phyloP scores from a whole-genome alignment of 2,329 filamentous ascomycete species.

The Sarocladium strictum region DNA sequence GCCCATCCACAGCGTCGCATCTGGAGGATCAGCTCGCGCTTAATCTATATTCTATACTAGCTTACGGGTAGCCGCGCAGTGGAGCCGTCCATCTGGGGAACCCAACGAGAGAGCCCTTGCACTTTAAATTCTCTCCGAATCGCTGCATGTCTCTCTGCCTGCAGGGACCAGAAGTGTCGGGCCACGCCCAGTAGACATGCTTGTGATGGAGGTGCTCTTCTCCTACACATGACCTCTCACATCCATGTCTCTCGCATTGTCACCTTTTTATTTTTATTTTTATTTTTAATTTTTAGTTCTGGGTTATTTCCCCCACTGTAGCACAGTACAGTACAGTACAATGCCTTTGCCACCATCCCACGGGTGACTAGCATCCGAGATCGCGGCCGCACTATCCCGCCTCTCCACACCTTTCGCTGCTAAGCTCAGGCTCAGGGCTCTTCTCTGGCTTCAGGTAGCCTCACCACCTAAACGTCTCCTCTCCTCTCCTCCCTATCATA shows the following conservation, averaged over 20 bases:
- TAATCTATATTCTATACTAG: not conserved
- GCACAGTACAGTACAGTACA: no score
- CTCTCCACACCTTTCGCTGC: not conserved
- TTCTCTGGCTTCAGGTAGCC: not conserved
- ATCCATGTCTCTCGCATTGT: no score
- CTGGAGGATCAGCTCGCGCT: not conserved
- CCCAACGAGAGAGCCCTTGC: not conserved
- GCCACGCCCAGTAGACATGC: no score
- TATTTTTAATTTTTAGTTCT: no score
- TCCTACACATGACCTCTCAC: no score
- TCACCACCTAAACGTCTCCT: not conserved
- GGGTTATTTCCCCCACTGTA: no score
- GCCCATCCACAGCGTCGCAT: not conserved
- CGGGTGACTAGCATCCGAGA: not conserved
- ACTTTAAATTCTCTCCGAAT: not conserved
- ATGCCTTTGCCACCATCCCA: not conserved
- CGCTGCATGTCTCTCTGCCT: no score
- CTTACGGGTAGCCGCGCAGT: constrained; percentile 4
- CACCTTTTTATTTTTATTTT: no score
- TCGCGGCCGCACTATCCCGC: not conserved
- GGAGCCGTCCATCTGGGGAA: constrained; percentile 6
- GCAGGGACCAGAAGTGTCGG: no score
- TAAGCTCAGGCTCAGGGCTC: not conserved
- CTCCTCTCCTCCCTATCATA: not conserved
- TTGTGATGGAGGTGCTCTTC: no score